These are phyloP conservation scores for Trypanosoma cruzi DNA, from an alignment of 208 protist species.

Conservation along the genomic window DNA sequence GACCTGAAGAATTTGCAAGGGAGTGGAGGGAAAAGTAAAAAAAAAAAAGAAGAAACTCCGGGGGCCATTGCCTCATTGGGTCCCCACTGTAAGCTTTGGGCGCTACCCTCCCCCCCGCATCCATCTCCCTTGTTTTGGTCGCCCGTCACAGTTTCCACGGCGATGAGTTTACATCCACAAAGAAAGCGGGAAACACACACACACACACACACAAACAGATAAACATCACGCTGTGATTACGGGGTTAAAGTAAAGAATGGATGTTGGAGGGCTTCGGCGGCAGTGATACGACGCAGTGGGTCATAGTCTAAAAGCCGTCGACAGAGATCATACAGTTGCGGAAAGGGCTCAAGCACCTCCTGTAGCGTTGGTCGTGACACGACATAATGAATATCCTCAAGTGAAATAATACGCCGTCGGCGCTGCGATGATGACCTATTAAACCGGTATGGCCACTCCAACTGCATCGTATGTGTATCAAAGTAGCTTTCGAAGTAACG, in stretches of 20 bases:
- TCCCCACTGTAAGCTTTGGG: too few species aligned
- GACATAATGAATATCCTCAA: constrained; percentile 61
- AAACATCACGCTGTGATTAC: background rate
- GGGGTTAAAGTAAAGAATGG: constrained; percentile 59
- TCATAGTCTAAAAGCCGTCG: constrained; percentile 84
- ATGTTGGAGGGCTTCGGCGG: constrained; percentile 84
- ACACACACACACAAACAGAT: background rate
- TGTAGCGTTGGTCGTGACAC: constrained; percentile 49
- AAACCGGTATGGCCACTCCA: constrained; percentile 39
- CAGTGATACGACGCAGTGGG: constrained; percentile 88
- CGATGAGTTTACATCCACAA: background rate
- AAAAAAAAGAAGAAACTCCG: too few species aligned
- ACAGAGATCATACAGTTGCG: constrained; percentile 59
- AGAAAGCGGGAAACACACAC: background rate
- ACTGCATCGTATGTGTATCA: constrained; percentile 38
- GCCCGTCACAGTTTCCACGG: too few species aligned
- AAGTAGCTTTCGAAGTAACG: constrained; percentile 65
- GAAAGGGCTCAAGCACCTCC: constrained; percentile 56
- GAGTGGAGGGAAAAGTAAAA: too few species aligned
- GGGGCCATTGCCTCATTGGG: too few species aligned
- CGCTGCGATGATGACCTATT: background rate
- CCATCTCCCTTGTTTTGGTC: too few species aligned
- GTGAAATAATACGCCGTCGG: constrained; percentile 27
- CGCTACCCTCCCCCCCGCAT: too few species aligned
- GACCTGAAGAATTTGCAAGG: too few species aligned